These are phyloP conservation scores for Dendrocalamus latiflorus DNA, from an alignment of 202 grass and related monocot genomes.

Conservation along the genomic window DNA sequence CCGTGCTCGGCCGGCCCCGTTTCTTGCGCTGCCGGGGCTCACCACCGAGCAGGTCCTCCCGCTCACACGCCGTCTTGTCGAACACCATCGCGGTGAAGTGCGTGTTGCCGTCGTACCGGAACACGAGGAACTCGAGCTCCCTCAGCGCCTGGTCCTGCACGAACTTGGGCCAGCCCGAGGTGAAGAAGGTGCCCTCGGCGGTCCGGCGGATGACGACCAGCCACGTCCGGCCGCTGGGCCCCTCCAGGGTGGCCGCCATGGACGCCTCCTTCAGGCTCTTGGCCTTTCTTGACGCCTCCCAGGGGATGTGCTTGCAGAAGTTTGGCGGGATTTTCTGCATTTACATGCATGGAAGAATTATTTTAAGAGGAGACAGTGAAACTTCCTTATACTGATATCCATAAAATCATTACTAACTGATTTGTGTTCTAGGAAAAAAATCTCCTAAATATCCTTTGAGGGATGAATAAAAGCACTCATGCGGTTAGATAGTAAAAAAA, in stretches of 20 bases:
- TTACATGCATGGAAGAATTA: not conserved
- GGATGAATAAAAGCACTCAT: not conserved
- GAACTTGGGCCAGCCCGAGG: conserved; percentile 62
- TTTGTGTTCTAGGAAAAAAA: not conserved
- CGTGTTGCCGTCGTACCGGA: conserved; percentile 67
- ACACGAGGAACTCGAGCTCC: conserved; percentile 81
- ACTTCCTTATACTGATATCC: not conserved
- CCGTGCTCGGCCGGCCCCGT: not conserved
- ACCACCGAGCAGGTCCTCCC: conserved; percentile 39
- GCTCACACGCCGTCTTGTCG: conserved; percentile 64
- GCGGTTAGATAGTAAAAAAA: not conserved
- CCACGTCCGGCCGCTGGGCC: conserved; percentile 66
- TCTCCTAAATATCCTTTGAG: not conserved
- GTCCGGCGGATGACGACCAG: conserved; percentile 45
- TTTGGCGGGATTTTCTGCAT: conserved; percentile 70
- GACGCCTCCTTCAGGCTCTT: conserved; percentile 27
- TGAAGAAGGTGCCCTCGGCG: conserved; percentile 57
- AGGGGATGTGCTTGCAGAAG: conserved; percentile 71
- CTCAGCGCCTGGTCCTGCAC: conserved; percentile 63
- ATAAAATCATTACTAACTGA: not conserved
- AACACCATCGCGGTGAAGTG: conserved; percentile 66
- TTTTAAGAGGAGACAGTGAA: not conserved
- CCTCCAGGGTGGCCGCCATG: conserved; percentile 61
- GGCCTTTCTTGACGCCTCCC: conserved; percentile 32
- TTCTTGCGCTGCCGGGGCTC: conserved; percentile 9